Evolutionary conservation across 2,329 filamentous ascomycete species (phyloP).

Genomic region (Coleophoma crateriformis): DNA sequence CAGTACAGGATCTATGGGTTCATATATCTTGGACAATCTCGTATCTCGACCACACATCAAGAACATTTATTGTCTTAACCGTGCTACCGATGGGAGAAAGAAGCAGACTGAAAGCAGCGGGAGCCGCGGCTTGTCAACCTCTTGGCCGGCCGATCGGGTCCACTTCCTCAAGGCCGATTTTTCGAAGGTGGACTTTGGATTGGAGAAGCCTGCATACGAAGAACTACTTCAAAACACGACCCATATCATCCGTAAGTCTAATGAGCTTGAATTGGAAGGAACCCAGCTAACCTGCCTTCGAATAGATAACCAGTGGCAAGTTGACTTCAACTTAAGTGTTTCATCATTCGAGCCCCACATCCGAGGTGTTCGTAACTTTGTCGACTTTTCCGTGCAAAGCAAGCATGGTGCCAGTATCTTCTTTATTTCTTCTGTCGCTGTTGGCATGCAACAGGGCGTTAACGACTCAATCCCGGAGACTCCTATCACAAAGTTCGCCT

Average conservation of each 20-base stretch:
- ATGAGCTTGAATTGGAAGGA: slow-evolving; percentile 13
- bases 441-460: slow-evolving; percentile 7
- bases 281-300: neutral
- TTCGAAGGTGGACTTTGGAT: slow-evolving; percentile 39
- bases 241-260: slow-evolving; percentile 28
- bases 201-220: slow-evolving; percentile 22
- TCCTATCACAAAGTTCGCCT: slow-evolving; percentile 24
- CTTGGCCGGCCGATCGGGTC: slow-evolving; percentile 30
- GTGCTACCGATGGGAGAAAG: slow-evolving; percentile 19
- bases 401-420: slow-evolving; percentile 11
- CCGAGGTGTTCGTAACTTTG: slow-evolving; percentile 31
- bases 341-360: slow-evolving; percentile 31
- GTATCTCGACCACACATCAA: slow-evolving; percentile 19
- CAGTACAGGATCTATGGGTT: slow-evolving; percentile 43
- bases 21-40: slow-evolving; percentile 37
- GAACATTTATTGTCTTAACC: slow-evolving; percentile 43
- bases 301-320: slow-evolving; percentile 27
- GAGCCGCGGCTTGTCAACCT: slow-evolving; percentile 31
- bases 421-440: slow-evolving; percentile 21
- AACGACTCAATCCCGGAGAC: slow-evolving; percentile 29
- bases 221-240: slow-evolving; percentile 12
- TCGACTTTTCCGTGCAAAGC: slow-evolving; percentile 17
- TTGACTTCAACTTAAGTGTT: slow-evolving; percentile 30
- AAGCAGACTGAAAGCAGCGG: slow-evolving; percentile 16
- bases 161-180: slow-evolving; percentile 45